Evolutionary conservation across 75 land plant genomes (phyloP).

Genomic region (Isoetes taiwanensis): DNA sequence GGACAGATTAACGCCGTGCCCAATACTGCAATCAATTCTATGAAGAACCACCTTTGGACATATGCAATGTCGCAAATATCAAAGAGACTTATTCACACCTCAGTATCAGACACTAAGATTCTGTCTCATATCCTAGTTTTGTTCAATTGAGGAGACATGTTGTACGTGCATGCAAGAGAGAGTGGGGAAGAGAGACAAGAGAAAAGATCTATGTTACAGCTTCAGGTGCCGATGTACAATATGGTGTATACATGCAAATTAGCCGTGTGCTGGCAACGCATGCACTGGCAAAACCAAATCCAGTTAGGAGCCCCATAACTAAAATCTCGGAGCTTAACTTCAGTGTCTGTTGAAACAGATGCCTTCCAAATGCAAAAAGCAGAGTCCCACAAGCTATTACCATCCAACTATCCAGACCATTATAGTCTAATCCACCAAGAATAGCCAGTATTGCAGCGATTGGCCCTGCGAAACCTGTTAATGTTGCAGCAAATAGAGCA

Average conservation of each 20-base stretch:
- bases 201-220: slow-evolving; percentile 87
- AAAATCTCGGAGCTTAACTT: slow-evolving; percentile 33
- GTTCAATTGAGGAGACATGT: too few species aligned
- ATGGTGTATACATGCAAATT: slow-evolving; percentile 91
- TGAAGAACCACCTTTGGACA: too few species aligned
- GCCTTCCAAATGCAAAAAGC: slow-evolving; percentile 43
- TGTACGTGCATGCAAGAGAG: too few species aligned
- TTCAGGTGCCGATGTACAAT: slow-evolving; percentile 86
- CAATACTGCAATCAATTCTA: too few species aligned
- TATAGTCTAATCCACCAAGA: slow-evolving; percentile 62
- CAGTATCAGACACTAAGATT: too few species aligned
- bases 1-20: too few species aligned
- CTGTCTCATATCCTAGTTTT: too few species aligned
- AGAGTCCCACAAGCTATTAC: slow-evolving; percentile 82
- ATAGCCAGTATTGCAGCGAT: slow-evolving; percentile 73
- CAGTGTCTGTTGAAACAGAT: slow-evolving; percentile 39
- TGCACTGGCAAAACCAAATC: slow-evolving; percentile 45
- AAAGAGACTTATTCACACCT: too few species aligned
- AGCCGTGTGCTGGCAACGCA: slow-evolving; percentile 71
- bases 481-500: slow-evolving; percentile 48
- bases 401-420: slow-evolving; percentile 73
- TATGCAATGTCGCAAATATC: too few species aligned
- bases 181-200: too few species aligned
- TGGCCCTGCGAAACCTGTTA: slow-evolving; percentile 79
- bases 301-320: slow-evolving; percentile 44